A percentile compares a stretch with the other conserved stretches of the same genome.
These are phyloP conservation scores for Pseudohyphozyma bogoriensis DNA, from an alignment of 768 basidiomycete species.

Conservation along the genomic window DNA sequence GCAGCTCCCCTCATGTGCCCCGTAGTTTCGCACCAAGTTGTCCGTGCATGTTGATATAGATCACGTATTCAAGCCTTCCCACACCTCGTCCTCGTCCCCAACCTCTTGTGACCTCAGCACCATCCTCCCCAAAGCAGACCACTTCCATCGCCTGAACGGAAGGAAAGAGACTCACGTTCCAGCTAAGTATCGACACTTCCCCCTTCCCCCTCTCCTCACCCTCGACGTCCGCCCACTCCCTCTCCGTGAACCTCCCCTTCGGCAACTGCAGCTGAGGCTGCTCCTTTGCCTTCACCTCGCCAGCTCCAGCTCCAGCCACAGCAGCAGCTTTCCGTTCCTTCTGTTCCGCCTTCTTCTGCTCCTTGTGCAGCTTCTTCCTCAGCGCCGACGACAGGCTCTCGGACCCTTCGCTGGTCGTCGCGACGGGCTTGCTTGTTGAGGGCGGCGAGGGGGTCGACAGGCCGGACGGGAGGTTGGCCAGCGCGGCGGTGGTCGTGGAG, in stretches of 20 bases:
- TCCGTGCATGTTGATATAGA: background rate
- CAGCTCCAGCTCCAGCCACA: background rate
- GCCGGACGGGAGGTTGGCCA: background rate
- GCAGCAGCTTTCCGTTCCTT: background rate
- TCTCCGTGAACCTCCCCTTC: conserved; percentile 6
- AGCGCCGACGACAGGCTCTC: background rate
- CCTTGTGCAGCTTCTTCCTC: background rate
- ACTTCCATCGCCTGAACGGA: no score
- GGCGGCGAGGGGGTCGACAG: background rate
- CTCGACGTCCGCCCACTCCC: conserved; percentile 19
- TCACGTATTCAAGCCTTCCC: background rate
- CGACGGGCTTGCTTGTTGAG: background rate
- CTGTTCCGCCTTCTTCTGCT: background rate
- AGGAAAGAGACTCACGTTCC: conserved; percentile 17
- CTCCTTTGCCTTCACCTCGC: background rate
- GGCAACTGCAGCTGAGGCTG: background rate
- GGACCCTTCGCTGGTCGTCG: background rate
- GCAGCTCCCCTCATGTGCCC: no score
- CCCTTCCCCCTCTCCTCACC: background rate
- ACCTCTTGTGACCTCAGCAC: no score
- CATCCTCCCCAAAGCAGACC: no score
- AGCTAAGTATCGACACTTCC: conserved; percentile 14
- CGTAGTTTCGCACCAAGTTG: no score
- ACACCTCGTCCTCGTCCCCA: background rate
- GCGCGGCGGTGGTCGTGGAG: no score